These are phyloP conservation scores for Coniochaeta sp. DNA, from an alignment of 2,329 filamentous ascomycete species.

Conservation along the genomic window DNA sequence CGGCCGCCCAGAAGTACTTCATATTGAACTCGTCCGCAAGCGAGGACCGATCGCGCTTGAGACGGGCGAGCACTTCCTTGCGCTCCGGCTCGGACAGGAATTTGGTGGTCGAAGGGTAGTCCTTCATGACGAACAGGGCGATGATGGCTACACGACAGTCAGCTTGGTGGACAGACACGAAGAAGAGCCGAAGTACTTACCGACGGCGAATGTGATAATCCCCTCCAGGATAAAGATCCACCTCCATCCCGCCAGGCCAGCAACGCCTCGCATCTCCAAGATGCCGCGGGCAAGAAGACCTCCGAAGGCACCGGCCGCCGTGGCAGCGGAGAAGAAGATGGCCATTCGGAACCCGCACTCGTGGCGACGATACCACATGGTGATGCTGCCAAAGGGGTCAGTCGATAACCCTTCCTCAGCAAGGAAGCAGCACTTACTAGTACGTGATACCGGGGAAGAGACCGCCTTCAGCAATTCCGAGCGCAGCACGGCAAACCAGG, in stretches of 20 bases:
- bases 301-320: conserved; percentile 45
- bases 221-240: conserved; percentile 66
- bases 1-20: conserved; percentile 50
- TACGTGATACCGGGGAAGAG: conserved; percentile 39
- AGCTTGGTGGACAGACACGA: conserved; percentile 6
- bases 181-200: conserved; percentile 9
- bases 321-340: conserved; percentile 48
- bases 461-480: conserved; percentile 26
- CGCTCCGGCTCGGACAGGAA: conserved; percentile 29
- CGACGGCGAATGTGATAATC: conserved; percentile 29
- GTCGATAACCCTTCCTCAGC: background rate
- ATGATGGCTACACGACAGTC: conserved; percentile 18
- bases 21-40: conserved; percentile 46
- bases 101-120: conserved; percentile 40
- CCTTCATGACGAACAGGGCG: conserved; percentile 38
- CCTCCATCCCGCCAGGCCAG: conserved; percentile 53
- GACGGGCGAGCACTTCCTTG: conserved; percentile 22
- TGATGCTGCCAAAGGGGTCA: conserved; percentile 22
- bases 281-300: conserved; percentile 47
- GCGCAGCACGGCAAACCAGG: conserved; percentile 24
- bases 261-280: conserved; percentile 48
- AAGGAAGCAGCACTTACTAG: conserved; percentile 16
- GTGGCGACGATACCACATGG: conserved; percentile 39
- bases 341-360: conserved; percentile 47
- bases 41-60: conserved; percentile 27